These are phyloP conservation scores for Yamadazyma dendronema DNA, from an alignment of 1,139 yeast genomes.

Conservation along the genomic window DNA sequence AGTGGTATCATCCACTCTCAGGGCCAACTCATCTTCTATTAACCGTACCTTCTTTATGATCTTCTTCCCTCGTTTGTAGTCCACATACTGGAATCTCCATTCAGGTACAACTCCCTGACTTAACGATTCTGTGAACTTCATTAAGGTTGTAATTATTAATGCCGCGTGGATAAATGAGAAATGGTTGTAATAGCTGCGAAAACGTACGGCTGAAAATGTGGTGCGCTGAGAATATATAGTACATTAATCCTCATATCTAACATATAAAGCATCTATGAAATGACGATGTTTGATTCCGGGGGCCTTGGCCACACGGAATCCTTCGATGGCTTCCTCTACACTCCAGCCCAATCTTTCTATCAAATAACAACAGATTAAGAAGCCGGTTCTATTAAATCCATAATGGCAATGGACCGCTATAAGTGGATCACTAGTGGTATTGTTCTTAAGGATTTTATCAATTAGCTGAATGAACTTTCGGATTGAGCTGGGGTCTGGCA, in stretches of 20 bases:
- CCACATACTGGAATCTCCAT: constrained; percentile 79
- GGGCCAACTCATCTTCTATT: constrained; percentile 2
- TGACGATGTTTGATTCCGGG: constrained; percentile 83
- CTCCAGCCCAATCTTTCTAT: constrained; percentile 59
- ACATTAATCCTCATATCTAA: constrained; percentile 47
- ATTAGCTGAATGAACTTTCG: constrained; percentile 54
- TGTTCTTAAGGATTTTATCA: constrained; percentile 41
- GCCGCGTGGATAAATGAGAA: neutral
- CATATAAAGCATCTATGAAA: constrained; percentile 70
- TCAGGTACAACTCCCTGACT: constrained; percentile 72
- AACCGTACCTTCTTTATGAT: constrained; percentile 26
- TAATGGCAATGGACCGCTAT: constrained; percentile 79
- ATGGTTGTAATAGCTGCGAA: too few species aligned
- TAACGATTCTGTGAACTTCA: constrained; percentile 64
- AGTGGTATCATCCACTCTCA: constrained; percentile 23
- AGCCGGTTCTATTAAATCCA: constrained; percentile 81
- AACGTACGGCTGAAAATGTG: neutral
- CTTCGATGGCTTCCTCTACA: constrained; percentile 62
- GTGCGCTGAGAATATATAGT: neutral
- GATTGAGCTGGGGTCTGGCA: constrained; percentile 65
- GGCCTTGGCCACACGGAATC: constrained; percentile 54
- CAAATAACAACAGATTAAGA: constrained; percentile 66
- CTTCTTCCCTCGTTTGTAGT: constrained; percentile 59
- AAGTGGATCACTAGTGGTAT: constrained; percentile 28
- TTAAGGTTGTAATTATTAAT: constrained; percentile 16